phyloP scores from a whole-genome alignment of 2,329 filamentous ascomycete species.

The Penicillium sp. region DNA sequence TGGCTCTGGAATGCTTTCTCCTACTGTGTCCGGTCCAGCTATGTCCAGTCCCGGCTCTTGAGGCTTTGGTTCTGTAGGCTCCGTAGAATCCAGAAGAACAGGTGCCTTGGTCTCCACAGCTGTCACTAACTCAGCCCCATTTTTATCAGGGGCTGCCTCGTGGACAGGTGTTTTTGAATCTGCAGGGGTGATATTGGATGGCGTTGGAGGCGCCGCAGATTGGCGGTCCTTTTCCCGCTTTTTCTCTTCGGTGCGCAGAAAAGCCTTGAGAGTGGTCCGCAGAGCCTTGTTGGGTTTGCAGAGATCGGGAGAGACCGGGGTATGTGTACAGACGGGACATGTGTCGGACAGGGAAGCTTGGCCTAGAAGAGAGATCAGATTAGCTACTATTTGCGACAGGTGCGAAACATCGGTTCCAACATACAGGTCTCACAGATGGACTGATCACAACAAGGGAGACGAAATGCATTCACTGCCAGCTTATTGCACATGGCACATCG shows the following conservation, averaged over 20 bases:
- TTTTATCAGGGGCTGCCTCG: slow-evolving; percentile 19
- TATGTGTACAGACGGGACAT: slow-evolving; percentile 92
- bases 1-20: slow-evolving; percentile 5
- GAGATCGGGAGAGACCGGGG: slow-evolving; percentile 77
- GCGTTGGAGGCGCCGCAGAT: slow-evolving; percentile 32
- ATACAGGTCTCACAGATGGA: slow-evolving; percentile 87
- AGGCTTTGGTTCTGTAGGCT: slow-evolving; percentile 12
- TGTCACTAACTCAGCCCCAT: slow-evolving; percentile 15
- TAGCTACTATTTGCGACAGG: neutral
- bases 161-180: slow-evolving; percentile 17
- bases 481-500: slow-evolving; percentile 92
- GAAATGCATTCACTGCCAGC: slow-evolving; percentile 84
- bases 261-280: slow-evolving; percentile 89
- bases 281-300: slow-evolving; percentile 87
- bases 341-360: slow-evolving; percentile 72
- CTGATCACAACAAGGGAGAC: slow-evolving; percentile 91
- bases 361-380: slow-evolving; percentile 49
- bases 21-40: slow-evolving; percentile 2
- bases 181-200: slow-evolving; percentile 24
- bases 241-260: slow-evolving; percentile 86
- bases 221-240: slow-evolving; percentile 67
- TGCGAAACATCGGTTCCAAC: slow-evolving; percentile 29
- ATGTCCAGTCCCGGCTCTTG: slow-evolving; percentile 9
- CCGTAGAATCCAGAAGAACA: slow-evolving; percentile 1
- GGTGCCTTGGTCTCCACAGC: slow-evolving; percentile 7